phyloP scores from a whole-genome alignment of 345 rosid genomes.

The Balakata baccata region DNA sequence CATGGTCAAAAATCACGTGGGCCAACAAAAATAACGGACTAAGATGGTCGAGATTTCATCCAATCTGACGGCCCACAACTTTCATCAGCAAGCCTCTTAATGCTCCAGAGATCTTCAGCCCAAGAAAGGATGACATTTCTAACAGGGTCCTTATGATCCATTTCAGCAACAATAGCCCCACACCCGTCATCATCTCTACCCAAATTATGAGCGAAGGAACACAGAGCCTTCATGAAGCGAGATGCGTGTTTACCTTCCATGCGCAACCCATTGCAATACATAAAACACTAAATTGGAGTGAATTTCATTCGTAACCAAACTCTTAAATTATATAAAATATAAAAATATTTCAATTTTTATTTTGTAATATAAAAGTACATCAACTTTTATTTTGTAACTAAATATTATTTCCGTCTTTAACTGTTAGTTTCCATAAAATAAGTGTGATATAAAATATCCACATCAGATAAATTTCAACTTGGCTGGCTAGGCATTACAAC shows the following conservation, averaged over 20 bases:
- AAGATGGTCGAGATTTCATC: conserved; percentile 34
- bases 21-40: conserved; percentile 58
- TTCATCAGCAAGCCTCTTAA: conserved; percentile 41
- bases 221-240: conserved; percentile 52
- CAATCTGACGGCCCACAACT: conserved; percentile 37
- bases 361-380: too few species aligned
- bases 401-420: too few species aligned
- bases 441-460: too few species aligned
- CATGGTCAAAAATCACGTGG: conserved; percentile 61
- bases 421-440: too few species aligned
- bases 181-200: conserved; percentile 61
- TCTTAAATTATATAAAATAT: too few species aligned
- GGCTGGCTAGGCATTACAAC: too few species aligned
- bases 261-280: conserved; percentile 54
- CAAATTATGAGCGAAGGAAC: conserved; percentile 59
- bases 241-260: conserved; percentile 58
- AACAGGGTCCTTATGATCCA: conserved; percentile 52
- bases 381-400: too few species aligned
- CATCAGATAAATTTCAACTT: too few species aligned
- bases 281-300: too few species aligned
- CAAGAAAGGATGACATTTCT: conserved; percentile 53
- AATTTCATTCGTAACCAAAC: too few species aligned
- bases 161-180: conserved; percentile 61
- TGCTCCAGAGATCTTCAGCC: conserved; percentile 70
- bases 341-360: too few species aligned